Evolutionary conservation across 805 yeast species (phyloP), one percentile per base, ranked within the genome.

Genomic region (Scheffersomyces amazonensis): DNA sequence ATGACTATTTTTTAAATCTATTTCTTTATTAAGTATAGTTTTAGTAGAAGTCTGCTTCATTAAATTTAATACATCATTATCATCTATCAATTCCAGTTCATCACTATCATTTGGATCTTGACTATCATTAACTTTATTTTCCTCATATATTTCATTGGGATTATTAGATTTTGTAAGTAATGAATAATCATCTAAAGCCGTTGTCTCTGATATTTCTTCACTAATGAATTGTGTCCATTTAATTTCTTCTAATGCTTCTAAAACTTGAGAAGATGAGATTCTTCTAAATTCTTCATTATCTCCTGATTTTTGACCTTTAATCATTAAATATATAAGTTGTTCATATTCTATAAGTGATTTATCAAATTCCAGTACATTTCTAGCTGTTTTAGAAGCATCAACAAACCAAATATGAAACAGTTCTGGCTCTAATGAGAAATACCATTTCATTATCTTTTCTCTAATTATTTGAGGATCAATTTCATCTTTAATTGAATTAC

Each of bases 381-480:
- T 27, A 17, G 17, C 17, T 5, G 5, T 27, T 3, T 15, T 20
- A n/a, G 31, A 24, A 3, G 23, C 32, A 13, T 16, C 32, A 16
- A n/a, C 30, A 36, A 60, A 62, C 71, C 71, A 65, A 1, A 21
- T 35, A 11, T 38, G 36, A 40, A 65, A 64, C 11, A 31, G 22
- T 2, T 39, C 37, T 11, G 43, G 40, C 2, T 50, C 46, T 25
- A 65, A 42, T 1, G 34, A 30, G 5, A 43, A 40, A 32, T 63
- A 64, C 71, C 71, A 66, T 5, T 41, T 37, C 1, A 54, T 44
- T n/a, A 66, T 66, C 16, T 41, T 46, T 4, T 40, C 17, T 29
- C 69, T 35, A 6, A 57, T 51, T 3, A 36, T 35, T 24, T 59
- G 65, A 0, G 70, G 70, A 34, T 66, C 67, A 12, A 34, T 20